A percentile compares a stretch with the other conserved stretches of the same genome.
Evolutionary conservation across 176 grass and related monocot genomes (phyloP).

Genomic region (Oryza coarctata): DNA sequence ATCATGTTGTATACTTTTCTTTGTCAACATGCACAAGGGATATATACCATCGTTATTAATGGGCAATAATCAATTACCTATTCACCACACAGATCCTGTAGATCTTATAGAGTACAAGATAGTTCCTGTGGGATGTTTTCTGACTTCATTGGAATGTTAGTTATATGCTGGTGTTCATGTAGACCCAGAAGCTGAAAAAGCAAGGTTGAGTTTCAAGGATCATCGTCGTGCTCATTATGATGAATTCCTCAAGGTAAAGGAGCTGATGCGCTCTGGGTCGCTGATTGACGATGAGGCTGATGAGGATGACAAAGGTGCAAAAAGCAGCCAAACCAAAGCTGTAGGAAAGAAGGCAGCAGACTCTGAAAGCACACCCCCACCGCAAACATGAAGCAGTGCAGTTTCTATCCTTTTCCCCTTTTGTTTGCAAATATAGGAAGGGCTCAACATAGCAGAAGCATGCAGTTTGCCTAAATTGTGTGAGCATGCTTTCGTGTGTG

Average conservation of each 20-base stretch:
- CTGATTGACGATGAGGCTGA: constrained; percentile 52
- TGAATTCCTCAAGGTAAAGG: constrained; percentile 88
- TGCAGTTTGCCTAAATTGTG: constrained; percentile 21
- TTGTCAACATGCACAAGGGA: not conserved
- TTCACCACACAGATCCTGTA: not conserved
- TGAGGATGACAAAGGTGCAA: constrained; percentile 18
- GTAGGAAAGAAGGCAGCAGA: not conserved
- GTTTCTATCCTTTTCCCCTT: not conserved
- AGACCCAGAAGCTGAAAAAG: constrained; percentile 42
- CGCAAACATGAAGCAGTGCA: constrained; percentile 19
- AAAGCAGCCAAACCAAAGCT: constrained; percentile 14
- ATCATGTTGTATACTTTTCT: constrained; percentile 2
- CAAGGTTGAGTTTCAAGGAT: constrained; percentile 75
- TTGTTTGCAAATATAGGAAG: constrained; percentile 10
- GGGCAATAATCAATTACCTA: not conserved
- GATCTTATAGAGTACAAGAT: not conserved
- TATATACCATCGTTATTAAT: not conserved
- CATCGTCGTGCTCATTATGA: constrained; percentile 84
- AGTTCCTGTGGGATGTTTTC: not conserved
- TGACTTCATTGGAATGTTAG: not conserved
- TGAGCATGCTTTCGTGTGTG: not conserved
- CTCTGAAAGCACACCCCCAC: not conserved
- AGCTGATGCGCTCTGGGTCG: constrained; percentile 66
- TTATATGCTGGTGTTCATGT: constrained; percentile 23
- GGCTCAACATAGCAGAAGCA: not conserved